phyloP scores from a whole-genome alignment of 257 asterid genomes.

The Scutellaria barbata region DNA sequence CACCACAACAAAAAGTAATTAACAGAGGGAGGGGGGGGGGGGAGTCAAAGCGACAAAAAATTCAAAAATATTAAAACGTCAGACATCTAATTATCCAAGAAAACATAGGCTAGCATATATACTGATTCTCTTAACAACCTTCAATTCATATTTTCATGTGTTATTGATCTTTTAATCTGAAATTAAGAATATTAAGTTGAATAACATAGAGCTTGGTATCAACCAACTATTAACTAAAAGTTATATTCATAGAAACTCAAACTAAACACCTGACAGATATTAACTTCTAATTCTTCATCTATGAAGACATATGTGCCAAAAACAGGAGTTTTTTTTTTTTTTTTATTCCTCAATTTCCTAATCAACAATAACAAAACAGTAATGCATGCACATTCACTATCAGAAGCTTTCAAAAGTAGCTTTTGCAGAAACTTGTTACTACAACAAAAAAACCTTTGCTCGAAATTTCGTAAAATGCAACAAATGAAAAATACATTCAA shows the following conservation, averaged over 20 bases:
- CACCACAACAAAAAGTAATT: constrained; percentile 31
- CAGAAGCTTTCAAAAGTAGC: neutral
- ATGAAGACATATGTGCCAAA: neutral
- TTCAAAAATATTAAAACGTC: neutral
- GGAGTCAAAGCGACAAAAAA: neutral
- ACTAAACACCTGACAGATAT: constrained; percentile 15
- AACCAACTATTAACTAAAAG: neutral
- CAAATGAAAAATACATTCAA: constrained; percentile 9
- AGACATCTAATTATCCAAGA: neutral
- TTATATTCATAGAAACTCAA: neutral
- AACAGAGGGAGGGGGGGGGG: too few species aligned
- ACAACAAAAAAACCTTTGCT: too few species aligned
- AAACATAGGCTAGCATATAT: neutral
- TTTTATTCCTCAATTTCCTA: too few species aligned
- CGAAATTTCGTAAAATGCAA: too few species aligned
- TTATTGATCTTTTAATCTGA: neutral
- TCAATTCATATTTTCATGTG: neutral
- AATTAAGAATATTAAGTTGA: neutral
- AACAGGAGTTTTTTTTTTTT: neutral
- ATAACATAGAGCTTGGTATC: neutral
- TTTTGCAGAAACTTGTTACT: too few species aligned
- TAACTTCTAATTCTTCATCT: neutral
- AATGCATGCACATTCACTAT: neutral
- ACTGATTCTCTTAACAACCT: neutral
- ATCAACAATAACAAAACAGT: neutral